Base-by-base conservation (phyloP, 176 grass and related monocot species). In the Oropetium thomaeum region DNA sequence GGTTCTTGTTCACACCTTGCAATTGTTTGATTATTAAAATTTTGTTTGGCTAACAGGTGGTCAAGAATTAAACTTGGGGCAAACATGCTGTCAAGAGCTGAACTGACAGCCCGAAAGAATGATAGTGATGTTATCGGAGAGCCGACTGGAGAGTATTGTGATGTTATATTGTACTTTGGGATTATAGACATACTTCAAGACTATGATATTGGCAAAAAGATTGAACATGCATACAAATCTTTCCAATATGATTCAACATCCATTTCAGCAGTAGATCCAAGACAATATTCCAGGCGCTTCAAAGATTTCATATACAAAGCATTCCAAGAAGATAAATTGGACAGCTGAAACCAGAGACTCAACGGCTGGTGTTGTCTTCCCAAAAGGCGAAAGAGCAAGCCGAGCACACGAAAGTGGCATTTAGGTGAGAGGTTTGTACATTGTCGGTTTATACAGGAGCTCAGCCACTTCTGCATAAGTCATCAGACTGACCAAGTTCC, bases 161-260 rank as follows among this genome's bases (percentile, higher is more conserved):
- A 92, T 43, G 93, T 96, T 17, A 87, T 92, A 66, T 71, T 96
- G 42, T 87, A 87, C 73, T 96, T 96, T 23, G 93, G 93, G 45
- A 96, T 96, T 71, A 96, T 96, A 57, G 93, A 96, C 76, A 96
- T 92, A 82, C 90, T 92, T 65, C 93, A 96, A 89, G 93, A 92
- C 77, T 96, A 96, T 42, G 93, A 92, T 73, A 92, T 96, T 17
- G 78, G 87, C 70, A 96, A 96, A 87, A 92, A 80, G 67, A 62
- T 96, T 44, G 93, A 96, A 65, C 93, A 92, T 70, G 93, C 87
- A 12, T 92, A 96, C 67, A 96, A 92, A 65, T 90, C 93, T 58
- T 89, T 92, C 37, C 89, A 92, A 26, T 92, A 96, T 40, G 93
- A 92, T 42, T 52, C 93, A 0, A 92, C 87, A 54, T 96, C 89